Percentiles rank a stretch among this genome's conserved stretches.
phyloP scores from a whole-genome alignment of 1,284 basidiomycete genomes.

The Meripilus lineatus region DNA sequence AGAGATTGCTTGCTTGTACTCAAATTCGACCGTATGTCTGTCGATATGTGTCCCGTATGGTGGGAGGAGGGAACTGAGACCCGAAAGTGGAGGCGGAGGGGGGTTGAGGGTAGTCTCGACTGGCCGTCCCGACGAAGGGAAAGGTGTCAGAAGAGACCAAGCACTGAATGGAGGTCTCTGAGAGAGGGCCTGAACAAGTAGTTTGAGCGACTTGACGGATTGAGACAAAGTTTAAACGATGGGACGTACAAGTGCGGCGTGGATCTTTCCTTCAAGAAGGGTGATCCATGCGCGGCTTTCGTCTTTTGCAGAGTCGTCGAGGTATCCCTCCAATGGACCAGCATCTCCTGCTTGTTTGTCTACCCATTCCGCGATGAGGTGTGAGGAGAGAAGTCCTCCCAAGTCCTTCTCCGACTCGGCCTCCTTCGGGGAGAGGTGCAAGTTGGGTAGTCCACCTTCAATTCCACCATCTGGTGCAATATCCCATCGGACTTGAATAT shows the following conservation, averaged over 20 bases:
- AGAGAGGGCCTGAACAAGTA: constrained; percentile 37
- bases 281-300: constrained; percentile 78
- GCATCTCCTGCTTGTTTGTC: constrained; percentile 42
- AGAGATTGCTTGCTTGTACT: constrained; percentile 66
- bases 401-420: constrained; percentile 28
- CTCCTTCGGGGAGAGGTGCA: constrained; percentile 36
- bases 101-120: constrained; percentile 42
- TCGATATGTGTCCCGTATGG: constrained; percentile 54
- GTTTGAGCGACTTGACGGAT: constrained; percentile 3
- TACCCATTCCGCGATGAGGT: constrained; percentile 67
- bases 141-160: constrained; percentile 27
- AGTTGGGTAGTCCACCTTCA: constrained; percentile 59
- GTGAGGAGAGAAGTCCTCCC: constrained; percentile 54
- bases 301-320: constrained; percentile 49
- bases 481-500: constrained; percentile 58
- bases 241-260: constrained; percentile 61
- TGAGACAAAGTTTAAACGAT: background rate
- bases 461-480: constrained; percentile 61
- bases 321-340: constrained; percentile 60
- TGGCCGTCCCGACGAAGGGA: constrained; percentile 16
- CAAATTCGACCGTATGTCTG: constrained; percentile 40
- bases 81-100: constrained; percentile 65
- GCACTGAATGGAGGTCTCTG: constrained; percentile 27
- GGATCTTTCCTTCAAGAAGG: constrained; percentile 67
- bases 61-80: constrained; percentile 56